Evolutionary conservation across 176 grass and related monocot genomes (phyloP).

Genomic region (Echinochloa phyllopogon): DNA sequence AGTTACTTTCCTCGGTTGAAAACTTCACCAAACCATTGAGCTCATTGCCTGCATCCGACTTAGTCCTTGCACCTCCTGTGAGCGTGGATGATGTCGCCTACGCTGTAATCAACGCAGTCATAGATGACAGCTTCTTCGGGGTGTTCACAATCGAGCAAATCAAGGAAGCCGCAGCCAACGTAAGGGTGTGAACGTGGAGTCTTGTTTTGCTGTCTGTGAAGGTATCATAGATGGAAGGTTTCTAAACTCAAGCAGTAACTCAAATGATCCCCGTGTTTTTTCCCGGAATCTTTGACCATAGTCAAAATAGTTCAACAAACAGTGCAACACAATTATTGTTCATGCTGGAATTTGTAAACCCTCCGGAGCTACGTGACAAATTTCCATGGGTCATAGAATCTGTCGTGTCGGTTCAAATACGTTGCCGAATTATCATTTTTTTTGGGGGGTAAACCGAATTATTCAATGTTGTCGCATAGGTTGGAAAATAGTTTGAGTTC

Average conservation of each 20-base stretch:
- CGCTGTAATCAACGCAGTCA: conserved; percentile 67
- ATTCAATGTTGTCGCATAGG: too few species aligned
- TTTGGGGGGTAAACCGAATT: too few species aligned
- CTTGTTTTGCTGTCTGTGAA: not conserved
- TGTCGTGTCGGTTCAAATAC: not conserved
- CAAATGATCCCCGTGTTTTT: not conserved
- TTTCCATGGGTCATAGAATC: not conserved
- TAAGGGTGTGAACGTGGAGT: conserved; percentile 37
- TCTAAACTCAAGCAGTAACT: conserved; percentile 8
- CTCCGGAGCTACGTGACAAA: not conserved
- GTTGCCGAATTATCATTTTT: not conserved
- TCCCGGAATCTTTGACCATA: conserved; percentile 25
- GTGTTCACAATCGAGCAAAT: conserved; percentile 93
- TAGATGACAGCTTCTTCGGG: conserved; percentile 80
- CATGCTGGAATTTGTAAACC: not conserved
- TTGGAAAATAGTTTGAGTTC: too few species aligned
- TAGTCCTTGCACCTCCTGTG: conserved; percentile 73
- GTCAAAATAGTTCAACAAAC: conserved; percentile 7
- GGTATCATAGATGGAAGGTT: not conserved
- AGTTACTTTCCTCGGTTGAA: conserved; percentile 63
- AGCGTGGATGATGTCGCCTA: conserved; percentile 96
- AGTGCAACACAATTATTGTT: not conserved
- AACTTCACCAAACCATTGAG: conserved; percentile 83
- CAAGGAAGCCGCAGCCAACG: conserved; percentile 78
- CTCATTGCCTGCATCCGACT: conserved; percentile 80